Conservation (phyloP, 768 basidiomycete genomes). For the Rhizopogon vinicolor region DNA sequence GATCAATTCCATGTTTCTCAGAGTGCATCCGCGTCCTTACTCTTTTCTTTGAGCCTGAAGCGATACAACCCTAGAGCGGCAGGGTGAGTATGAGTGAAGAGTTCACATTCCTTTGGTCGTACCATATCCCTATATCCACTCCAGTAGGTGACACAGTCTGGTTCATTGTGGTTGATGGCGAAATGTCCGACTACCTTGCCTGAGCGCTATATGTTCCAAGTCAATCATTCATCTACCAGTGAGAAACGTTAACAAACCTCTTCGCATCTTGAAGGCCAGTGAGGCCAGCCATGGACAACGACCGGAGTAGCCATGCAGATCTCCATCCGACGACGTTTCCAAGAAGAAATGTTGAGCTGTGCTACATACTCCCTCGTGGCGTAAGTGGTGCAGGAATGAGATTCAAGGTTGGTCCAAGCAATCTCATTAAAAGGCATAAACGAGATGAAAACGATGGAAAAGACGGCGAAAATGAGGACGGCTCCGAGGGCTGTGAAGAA, state of each 20-base stretch:
- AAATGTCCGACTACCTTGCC: constrained; percentile 22
- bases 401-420: constrained; percentile 14
- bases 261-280: constrained; percentile 18
- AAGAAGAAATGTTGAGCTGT: constrained; percentile 24
- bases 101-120: neutral
- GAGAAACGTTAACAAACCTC: constrained; percentile 8
- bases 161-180: constrained; percentile 19
- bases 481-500: neutral
- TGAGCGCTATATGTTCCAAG: constrained; percentile 6
- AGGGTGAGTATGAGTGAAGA: neutral
- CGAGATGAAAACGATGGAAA: neutral
- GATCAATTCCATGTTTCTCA: neutral
- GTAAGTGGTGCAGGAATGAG: constrained; percentile 21
- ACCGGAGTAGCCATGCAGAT: constrained; percentile 18
- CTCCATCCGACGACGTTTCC: constrained; percentile 11
- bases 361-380: constrained; percentile 26
- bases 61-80: constrained; percentile 16
- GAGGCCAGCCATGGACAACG: constrained; percentile 15
- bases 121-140: constrained; percentile 21
- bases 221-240: neutral
- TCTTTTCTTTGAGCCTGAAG: constrained; percentile 16
- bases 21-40: neutral
- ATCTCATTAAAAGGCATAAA: neutral
- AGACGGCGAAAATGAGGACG: neutral
- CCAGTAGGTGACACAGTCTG: constrained; percentile 23